Evolutionary conservation across 1,139 yeast species (phyloP).

Genomic region (Hanseniaspora sp.): DNA sequence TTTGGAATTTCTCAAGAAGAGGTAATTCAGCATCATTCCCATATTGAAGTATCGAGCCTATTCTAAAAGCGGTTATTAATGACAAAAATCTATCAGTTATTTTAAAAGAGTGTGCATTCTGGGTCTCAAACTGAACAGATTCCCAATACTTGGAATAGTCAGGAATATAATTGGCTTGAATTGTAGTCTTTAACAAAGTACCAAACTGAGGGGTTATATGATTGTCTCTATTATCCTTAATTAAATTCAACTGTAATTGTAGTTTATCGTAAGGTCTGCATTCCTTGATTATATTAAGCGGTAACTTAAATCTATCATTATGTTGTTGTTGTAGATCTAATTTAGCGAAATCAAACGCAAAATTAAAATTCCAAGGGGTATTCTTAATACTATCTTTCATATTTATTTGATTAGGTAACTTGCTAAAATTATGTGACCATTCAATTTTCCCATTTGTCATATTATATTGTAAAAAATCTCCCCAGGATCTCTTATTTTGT

Average conservation of each 20-base stretch:
- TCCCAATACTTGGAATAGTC: conserved; percentile 41
- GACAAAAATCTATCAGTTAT: conserved; percentile 29
- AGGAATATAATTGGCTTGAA: conserved; percentile 12
- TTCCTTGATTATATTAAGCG: conserved; percentile 7
- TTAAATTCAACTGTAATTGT: conserved; percentile 48
- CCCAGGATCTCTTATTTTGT: conserved; percentile 14
- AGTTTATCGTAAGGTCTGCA: conserved; percentile 13
- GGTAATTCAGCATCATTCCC: conserved; percentile 23
- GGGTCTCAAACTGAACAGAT: conserved; percentile 36
- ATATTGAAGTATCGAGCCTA: conserved; percentile 42
- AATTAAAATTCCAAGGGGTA: conserved; percentile 19
- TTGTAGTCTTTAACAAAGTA: conserved; percentile 32
- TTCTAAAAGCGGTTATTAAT: conserved; percentile 37
- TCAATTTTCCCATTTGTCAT: conserved; percentile 47
- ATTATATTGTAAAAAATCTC: conserved; percentile 23
- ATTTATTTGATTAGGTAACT: conserved; percentile 13
- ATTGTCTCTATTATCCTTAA: conserved; percentile 49
- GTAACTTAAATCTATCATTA: conserved; percentile 9
- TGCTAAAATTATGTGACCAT: conserved; percentile 27
- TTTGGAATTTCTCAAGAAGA: conserved; percentile 41
- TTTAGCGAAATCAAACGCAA: conserved; percentile 9
- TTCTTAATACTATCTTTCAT: conserved; percentile 27
- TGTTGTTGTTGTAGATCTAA: conserved; percentile 12
- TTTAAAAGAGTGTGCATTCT: conserved; percentile 31
- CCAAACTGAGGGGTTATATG: conserved; percentile 52